Evolutionary conservation across 768 basidiomycete genomes (phyloP), one percentile per base, ranked within the genome.

Genomic region (Boletus tylopilopsis): DNA sequence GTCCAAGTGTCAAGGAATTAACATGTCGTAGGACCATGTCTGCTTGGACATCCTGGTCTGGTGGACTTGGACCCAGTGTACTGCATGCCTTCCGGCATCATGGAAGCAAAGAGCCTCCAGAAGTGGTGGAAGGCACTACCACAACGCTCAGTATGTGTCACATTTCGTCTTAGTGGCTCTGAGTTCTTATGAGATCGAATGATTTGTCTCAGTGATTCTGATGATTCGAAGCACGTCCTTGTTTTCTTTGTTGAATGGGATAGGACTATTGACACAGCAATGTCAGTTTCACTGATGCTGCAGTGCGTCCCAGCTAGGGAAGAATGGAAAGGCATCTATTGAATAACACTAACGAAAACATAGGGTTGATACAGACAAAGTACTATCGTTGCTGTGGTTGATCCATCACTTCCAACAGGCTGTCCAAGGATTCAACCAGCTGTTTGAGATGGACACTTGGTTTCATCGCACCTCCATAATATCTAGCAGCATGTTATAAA

Each of bases 31-130:
- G 94, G 93, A 1, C 76, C 98, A 24, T 94, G 92, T 0, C 72
- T 97, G 15, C 74, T 97, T 11, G 91, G 92, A 16, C 94, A 93
- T 60, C 87, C 90, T 0, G 86, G 82, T 2, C 68, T 99, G 21
- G 75, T 81, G 15, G 90, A 92, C 56, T 70, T 98, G 35, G 96
- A 98, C 64, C 95, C 95, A 0, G 86, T 96, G 19, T 96, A 94
- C 62, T 98, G 95, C 71, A 93, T 98, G 93, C 95, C 93, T 8
- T 85, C 86, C 1, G 64, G 64, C 10, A 59, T 93, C 8, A 90
- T 92, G 35, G 82, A 87, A 63, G 67, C 66, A 32, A 78, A 68
- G 67, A 91, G 90, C 2, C 72, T 95, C 49, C 72, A 73, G 56
- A 91, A 86, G 62, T 61, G 59, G 19, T 69, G 67, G 67, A 59